Percentiles rank a stretch among this genome's conserved stretches.
Conservation (phyloP, 1,284 basidiomycete genomes). For the Leccinum fallax region DNA sequence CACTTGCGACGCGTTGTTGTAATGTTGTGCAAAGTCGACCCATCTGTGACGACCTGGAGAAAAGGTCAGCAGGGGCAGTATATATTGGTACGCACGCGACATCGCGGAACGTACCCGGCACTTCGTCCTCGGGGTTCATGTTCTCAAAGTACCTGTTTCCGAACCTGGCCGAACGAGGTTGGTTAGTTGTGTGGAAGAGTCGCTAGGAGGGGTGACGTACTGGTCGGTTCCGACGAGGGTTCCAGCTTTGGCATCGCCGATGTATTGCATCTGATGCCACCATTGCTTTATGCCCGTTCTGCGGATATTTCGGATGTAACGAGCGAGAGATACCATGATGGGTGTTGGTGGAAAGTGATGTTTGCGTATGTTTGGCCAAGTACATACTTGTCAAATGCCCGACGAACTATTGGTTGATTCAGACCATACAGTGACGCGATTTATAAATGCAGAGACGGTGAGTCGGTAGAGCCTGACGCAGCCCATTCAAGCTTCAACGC, state of each 20-base stretch:
- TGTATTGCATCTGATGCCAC: conserved; percentile 87
- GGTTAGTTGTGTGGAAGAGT: neutral
- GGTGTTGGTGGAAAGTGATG: conserved; percentile 6
- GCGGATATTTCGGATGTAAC: conserved; percentile 76
- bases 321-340: conserved; percentile 69
- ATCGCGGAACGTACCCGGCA: conserved; percentile 65
- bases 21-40: conserved; percentile 91
- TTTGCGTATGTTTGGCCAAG: conserved; percentile 30
- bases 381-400: neutral
- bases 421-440: too few relatives aligned
- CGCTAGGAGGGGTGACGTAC: conserved; percentile 45
- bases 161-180: conserved; percentile 52
- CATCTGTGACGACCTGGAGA: conserved; percentile 84
- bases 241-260: conserved; percentile 89
- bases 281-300: conserved; percentile 79
- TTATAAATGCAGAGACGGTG: too few relatives aligned
- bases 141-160: conserved; percentile 95
- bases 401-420: too few relatives aligned
- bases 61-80: neutral
- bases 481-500: too few relatives aligned
- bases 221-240: conserved; percentile 79
- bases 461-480: too few relatives aligned
- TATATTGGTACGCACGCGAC: neutral
- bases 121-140: conserved; percentile 78
- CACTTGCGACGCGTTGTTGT: conserved; percentile 88